phyloP scores from a whole-genome alignment of 1,284 basidiomycete genomes.

The Ganoderma boninense region DNA sequence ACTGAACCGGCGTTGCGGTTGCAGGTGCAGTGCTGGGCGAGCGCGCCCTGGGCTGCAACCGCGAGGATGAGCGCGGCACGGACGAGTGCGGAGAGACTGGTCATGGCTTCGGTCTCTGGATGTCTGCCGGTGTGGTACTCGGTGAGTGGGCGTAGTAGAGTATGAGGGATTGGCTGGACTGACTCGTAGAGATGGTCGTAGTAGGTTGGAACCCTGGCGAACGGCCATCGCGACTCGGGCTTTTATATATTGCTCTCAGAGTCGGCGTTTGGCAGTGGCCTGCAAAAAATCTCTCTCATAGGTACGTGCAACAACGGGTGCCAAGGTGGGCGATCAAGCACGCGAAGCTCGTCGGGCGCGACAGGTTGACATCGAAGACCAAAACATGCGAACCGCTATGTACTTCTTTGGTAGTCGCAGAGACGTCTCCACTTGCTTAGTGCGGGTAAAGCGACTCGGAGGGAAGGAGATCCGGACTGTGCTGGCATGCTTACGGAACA shows the following conservation, averaged over 20 bases:
- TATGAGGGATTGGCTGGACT: background rate
- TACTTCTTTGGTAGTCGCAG: no score
- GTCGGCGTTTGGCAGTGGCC: background rate
- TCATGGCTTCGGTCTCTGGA: background rate
- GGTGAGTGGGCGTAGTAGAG: constrained; percentile 1
- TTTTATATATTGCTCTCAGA: constrained; percentile 1
- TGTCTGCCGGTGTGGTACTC: background rate
- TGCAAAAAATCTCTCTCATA: background rate
- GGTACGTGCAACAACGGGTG: constrained; percentile 1
- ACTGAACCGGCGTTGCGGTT: background rate
- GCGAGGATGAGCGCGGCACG: constrained; percentile 2
- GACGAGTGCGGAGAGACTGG: constrained; percentile 4
- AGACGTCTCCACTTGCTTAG: no score
- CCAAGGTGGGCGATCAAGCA: background rate
- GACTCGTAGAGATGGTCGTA: background rate
- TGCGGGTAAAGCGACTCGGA: no score
- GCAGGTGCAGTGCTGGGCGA: constrained; percentile 3
- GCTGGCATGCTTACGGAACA: no score
- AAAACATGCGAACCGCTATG: background rate
- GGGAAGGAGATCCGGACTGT: no score
- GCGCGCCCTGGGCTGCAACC: background rate
- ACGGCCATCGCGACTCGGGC: constrained; percentile 1
- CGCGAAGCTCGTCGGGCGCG: background rate
- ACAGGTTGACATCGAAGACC: constrained; percentile 2
- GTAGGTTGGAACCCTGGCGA: constrained; percentile 1